A percentile compares a stretch with the other conserved stretches of the same genome.
Conservation (phyloP, 352 stramenopile genomes). For the Aphanomyces cochlioides region DNA sequence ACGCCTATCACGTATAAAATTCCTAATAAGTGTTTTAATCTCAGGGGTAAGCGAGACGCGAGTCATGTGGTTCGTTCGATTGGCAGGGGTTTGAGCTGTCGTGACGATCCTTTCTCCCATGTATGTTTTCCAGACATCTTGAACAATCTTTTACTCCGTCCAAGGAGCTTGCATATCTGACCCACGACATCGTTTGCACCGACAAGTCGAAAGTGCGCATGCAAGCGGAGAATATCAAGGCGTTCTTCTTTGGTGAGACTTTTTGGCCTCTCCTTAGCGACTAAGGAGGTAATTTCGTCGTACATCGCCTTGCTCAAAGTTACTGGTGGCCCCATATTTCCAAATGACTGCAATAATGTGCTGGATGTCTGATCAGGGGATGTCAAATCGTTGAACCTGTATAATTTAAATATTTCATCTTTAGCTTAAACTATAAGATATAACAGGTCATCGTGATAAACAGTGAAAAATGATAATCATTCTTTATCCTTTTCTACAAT, state of each 20-base stretch:
- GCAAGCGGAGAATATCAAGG: conserved; percentile 1
- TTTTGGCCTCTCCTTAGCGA: no score
- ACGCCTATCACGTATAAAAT: neutral
- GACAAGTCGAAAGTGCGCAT: neutral
- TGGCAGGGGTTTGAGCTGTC: neutral
- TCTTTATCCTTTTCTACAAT: no score
- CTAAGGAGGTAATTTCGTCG: no score
- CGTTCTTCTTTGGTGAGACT: conserved; percentile 4
- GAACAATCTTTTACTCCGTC: neutral
- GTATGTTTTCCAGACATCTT: neutral
- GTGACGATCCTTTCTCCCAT: neutral
- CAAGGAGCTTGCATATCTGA: neutral
- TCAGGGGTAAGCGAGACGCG: neutral
- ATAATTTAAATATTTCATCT: no score
- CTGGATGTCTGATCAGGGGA: no score
- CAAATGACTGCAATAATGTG: no score
- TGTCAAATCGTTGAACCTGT: no score
- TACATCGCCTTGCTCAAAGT: no score
- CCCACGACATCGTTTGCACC: neutral
- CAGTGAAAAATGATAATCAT: no score
- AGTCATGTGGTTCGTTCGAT: neutral
- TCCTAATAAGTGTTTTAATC: neutral
- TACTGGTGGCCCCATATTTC: no score
- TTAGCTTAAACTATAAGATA: no score
- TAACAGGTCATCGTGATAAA: no score